Percentiles rank a stretch among this genome's conserved stretches.
Evolutionary conservation across 108 stramenopile species (phyloP).

Genomic region (Nitzschia putrida): DNA sequence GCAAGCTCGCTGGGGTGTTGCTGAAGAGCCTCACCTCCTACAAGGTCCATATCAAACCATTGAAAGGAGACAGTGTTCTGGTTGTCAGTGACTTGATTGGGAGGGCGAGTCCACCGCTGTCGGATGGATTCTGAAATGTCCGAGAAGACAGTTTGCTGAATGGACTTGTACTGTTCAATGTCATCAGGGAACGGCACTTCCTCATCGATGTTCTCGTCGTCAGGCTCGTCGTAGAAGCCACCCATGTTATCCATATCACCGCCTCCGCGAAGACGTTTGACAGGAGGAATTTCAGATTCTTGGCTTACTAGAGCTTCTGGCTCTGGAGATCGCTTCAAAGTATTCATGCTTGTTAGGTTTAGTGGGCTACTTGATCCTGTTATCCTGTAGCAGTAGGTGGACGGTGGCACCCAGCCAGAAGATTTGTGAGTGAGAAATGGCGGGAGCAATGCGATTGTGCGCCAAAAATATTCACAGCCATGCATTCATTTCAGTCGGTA

Average conservation of each 20-base stretch:
- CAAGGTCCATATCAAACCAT: conserved; percentile 98
- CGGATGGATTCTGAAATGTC: conserved; percentile 31
- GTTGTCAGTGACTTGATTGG: conserved; percentile 45
- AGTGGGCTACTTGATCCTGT: too few species aligned
- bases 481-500: not conserved
- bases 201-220: conserved; percentile 27
- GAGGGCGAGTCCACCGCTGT: conserved; percentile 51
- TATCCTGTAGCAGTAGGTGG: not conserved
- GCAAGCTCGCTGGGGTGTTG: conserved; percentile 65
- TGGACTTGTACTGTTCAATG: not conserved
- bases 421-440: not conserved
- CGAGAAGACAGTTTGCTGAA: conserved; percentile 23
- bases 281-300: not conserved
- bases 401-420: not conserved
- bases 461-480: conserved; percentile 23
- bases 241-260: conserved; percentile 24
- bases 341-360: not conserved
- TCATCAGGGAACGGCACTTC: conserved; percentile 6
- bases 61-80: conserved; percentile 73
- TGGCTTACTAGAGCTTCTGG: not conserved
- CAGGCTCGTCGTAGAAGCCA: conserved; percentile 19
- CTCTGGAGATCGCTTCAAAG: not conserved
- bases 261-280: conserved; percentile 63
- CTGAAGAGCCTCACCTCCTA: conserved; percentile 72
- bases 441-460: not conserved